Evolutionary conservation across 352 stramenopile genomes (phyloP), one percentile per base, ranked within the genome.

Genomic region (Globisporangium iwayamae): DNA sequence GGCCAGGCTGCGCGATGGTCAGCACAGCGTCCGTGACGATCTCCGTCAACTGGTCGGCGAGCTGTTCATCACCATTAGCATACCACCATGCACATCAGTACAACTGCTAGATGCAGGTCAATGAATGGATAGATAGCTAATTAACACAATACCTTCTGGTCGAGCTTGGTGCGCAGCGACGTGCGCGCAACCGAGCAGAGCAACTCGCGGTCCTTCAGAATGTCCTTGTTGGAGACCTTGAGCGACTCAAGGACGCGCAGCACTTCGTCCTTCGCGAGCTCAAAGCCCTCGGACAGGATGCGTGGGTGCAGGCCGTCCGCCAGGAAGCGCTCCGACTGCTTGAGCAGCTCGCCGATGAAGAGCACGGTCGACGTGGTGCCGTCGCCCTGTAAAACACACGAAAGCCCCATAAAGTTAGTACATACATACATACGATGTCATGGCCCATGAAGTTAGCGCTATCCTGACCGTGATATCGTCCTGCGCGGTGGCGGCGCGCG

Each of bases 281-380:
- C 97, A 70, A 99, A 99, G 68, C 98, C 98, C 60, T 99, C 97
- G 30, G 93, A 96, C 18, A 99, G 86, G 58, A 99, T 92, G 41
- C 97, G 93, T 55, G 97, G 97, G 80, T 99, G 97, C 54, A 99
- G 77, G 8, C 97, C 98, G 72, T 99, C 97, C 14, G 80, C 85
- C 45, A 98, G 81, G 78, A 98, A 98, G 13, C 96, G 90, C 71
- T 99, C 96, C 14, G 97, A 96, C 76, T 99, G 96, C 85, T 98
- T 98, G 41, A 99, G 85, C 60, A 99, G 83, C 79, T 99, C 97
- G 30, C 98, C 98, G 46, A 96, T 99, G 79, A 99, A 96, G 16
- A 99, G 83, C 45, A 99, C 97, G 1, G 95, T 98, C 56, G 94
- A 98, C 20, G 98, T 99, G 7, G 98, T 99, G 48, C 98, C 98